A percentile compares a stretch with the other conserved stretches of the same genome.
Evolutionary conservation across 2,329 filamentous ascomycete species (phyloP).

Genomic region (Sclerotinia spermophila): DNA sequence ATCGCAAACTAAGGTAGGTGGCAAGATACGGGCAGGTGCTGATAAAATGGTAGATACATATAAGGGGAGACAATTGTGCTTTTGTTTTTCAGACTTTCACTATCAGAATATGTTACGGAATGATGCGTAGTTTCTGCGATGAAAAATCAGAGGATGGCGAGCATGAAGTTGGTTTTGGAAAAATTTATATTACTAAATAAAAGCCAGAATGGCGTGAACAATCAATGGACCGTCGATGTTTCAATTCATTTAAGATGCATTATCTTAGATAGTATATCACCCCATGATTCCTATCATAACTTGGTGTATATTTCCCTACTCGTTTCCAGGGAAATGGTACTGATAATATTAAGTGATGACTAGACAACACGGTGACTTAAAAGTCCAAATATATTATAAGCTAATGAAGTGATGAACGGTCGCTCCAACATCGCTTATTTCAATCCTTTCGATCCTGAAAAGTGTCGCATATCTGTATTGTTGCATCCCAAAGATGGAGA

Average conservation of each 20-base stretch:
- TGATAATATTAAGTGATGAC: not conserved
- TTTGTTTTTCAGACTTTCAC: too few species aligned
- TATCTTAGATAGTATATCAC: not conserved
- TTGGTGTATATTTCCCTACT: too few species aligned
- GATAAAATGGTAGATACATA: not conserved
- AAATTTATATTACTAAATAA: not conserved
- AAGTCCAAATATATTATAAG: not conserved
- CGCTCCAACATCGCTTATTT: not conserved
- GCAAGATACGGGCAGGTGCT: too few species aligned
- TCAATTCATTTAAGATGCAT: too few species aligned
- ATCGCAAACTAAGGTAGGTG: too few species aligned
- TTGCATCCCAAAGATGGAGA: not conserved
- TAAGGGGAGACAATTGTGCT: too few species aligned
- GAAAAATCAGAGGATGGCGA: not conserved
- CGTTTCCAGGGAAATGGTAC: too few species aligned
- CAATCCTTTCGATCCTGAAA: not conserved
- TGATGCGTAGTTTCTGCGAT: not conserved
- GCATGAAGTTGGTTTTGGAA: not conserved
- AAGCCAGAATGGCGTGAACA: not conserved
- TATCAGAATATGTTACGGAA: too few species aligned
- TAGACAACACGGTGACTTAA: not conserved
- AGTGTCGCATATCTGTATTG: not conserved
- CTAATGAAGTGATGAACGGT: not conserved
- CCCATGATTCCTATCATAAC: not conserved
- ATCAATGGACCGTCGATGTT: too few species aligned